Conservation (phyloP, 2,329 filamentous ascomycete species). For the Geosmithia putterillii region DNA sequence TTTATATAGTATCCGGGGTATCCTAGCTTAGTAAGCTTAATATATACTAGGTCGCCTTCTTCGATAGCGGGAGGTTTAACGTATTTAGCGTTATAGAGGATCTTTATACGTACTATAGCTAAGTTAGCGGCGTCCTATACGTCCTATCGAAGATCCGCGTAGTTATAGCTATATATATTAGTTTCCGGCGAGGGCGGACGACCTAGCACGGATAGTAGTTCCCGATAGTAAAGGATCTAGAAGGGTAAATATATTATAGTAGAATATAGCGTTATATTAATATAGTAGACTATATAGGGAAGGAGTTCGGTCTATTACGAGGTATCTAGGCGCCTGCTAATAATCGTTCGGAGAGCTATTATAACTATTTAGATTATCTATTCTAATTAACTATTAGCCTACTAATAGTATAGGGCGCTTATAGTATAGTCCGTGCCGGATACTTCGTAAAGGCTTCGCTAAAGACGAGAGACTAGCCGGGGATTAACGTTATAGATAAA, state of each 20-base stretch:
- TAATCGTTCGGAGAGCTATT: not conserved
- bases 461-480: not conserved
- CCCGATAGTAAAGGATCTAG: not conserved
- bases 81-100: not conserved
- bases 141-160: not conserved
- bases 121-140: not conserved
- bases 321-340: not conserved
- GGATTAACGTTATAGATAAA: not conserved
- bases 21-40: not conserved
- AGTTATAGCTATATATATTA: not conserved
- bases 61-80: not conserved
- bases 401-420: not conserved
- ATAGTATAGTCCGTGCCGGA: not conserved
- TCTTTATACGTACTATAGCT: not conserved
- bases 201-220: not conserved
- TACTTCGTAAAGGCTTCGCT: not conserved
- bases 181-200: not conserved
- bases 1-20: not conserved
- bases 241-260: not conserved
- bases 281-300: not conserved
- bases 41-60: not conserved
- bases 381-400: not conserved
- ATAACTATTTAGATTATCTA: not conserved
- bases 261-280: not conserved
- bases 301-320: not conserved